Percentiles rank a stretch among this genome's conserved stretches.
Evolutionary conservation across 2,329 filamentous ascomycete species (phyloP).

Genomic region (Diplocarpon mali): DNA sequence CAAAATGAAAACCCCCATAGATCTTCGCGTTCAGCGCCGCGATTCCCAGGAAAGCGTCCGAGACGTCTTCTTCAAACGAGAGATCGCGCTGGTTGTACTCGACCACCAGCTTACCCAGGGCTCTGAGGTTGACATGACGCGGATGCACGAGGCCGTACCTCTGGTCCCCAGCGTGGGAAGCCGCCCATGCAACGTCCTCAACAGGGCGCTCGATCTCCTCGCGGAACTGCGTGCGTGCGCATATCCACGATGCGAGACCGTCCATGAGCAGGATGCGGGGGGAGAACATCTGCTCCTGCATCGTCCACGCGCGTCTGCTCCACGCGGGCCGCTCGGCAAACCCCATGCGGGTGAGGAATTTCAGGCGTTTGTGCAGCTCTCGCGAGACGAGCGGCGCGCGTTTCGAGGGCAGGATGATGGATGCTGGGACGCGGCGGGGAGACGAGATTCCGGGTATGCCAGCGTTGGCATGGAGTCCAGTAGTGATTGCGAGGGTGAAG

Average conservation of each 20-base stretch:
- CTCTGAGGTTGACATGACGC: background rate
- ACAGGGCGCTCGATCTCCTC: background rate
- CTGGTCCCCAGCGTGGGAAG: background rate
- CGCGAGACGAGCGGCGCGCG: background rate
- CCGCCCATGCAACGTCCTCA: background rate
- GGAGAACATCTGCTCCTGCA: conserved; percentile 11
- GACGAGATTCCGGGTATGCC: background rate
- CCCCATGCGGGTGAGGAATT: background rate
- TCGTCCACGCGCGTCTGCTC: conserved; percentile 7
- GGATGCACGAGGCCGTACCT: background rate
- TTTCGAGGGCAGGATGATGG: background rate
- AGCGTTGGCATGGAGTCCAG: background rate
- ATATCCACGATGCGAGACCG: background rate
- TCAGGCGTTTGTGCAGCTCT: background rate
- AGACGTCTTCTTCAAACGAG: conserved; percentile 3
- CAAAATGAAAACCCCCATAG: background rate
- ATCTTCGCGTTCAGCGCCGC: background rate
- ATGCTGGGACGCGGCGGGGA: background rate
- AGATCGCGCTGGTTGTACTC: conserved; percentile 3
- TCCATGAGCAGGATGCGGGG: background rate
- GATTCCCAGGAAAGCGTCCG: conserved; percentile 1
- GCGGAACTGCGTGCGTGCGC: background rate
- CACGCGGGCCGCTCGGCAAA: background rate
- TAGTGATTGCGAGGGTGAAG: conserved; percentile 3
- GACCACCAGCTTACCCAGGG: background rate